Evolutionary conservation across 331 rosid genomes (phyloP).

Genomic region (Rhamnella rubrinervis): DNA sequence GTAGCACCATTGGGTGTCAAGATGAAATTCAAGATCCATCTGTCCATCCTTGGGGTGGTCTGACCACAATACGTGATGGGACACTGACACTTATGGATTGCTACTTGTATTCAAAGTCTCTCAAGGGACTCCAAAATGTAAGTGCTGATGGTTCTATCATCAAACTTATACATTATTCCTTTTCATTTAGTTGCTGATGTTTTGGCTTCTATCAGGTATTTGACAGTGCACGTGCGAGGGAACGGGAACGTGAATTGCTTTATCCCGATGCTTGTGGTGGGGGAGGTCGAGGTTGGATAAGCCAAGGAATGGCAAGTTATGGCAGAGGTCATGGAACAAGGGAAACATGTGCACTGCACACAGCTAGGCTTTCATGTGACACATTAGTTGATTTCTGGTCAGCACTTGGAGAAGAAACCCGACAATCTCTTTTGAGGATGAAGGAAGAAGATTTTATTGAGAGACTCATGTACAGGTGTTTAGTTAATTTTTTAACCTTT

Average conservation of each 20-base stretch:
- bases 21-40: conserved; percentile 95
- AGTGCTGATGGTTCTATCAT: conserved; percentile 17
- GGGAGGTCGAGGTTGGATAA: conserved; percentile 99
- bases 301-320: conserved; percentile 83
- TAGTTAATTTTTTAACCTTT: conserved; percentile 36
- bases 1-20: conserved; percentile 44
- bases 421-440: conserved; percentile 90
- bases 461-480: conserved; percentile 97
- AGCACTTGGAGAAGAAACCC: conserved; percentile 96
- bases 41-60: conserved; percentile 97
- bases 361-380: conserved; percentile 96
- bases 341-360: conserved; percentile 97
- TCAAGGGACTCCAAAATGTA: conserved; percentile 86
- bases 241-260: conserved; percentile 93
- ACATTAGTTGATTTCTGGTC: conserved; percentile 98
- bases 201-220: conserved; percentile 64
- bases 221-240: conserved; percentile 94
- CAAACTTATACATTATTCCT: conserved; percentile 2
- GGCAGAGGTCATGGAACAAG: conserved; percentile 98
- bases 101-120: conserved; percentile 74
- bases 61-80: conserved; percentile 81
- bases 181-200: conserved; percentile 30
- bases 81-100: conserved; percentile 84
- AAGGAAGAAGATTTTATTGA: conserved; percentile 99
- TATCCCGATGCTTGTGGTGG: conserved; percentile 99